These are phyloP conservation scores for Beauveria rudraprayagi DNA, from an alignment of 2,329 filamentous ascomycete genomes.

Conservation along the genomic window DNA sequence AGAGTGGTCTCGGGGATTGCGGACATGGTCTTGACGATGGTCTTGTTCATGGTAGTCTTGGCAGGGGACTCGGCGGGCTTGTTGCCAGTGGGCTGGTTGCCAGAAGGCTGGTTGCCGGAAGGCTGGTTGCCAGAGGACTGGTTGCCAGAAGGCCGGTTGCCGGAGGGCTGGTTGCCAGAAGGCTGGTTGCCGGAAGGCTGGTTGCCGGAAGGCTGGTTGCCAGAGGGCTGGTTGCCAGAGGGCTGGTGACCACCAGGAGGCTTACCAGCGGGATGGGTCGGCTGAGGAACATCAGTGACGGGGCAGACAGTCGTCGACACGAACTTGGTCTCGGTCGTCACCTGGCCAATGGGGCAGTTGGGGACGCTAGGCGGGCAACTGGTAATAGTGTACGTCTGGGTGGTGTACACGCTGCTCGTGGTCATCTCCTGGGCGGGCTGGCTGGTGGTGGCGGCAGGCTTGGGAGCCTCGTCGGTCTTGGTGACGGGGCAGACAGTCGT, in stretches of 20 bases:
- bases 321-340: constrained; percentile 9
- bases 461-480: background rate
- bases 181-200: background rate
- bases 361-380: constrained; percentile 13
- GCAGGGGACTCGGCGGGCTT: background rate
- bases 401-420: constrained; percentile 12
- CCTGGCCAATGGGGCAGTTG: constrained; percentile 14
- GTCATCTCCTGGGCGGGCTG: too few relatives aligned
- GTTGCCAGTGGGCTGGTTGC: background rate
- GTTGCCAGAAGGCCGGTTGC: background rate
- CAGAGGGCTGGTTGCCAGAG: background rate
- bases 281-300: background rate
- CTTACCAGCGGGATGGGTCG: background rate
- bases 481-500: constrained; percentile 10
- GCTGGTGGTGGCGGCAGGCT: background rate
- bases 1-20: background rate
- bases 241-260: background rate
- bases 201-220: background rate
- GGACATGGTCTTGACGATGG: constrained; percentile 4
- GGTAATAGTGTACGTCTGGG: constrained; percentile 14
- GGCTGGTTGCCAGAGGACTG: background rate
- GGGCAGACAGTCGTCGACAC: constrained; percentile 2
- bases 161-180: background rate
- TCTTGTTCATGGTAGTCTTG: background rate
- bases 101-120: background rate